These are phyloP conservation scores for Phytopythium delawarense DNA, from an alignment of 352 stramenopile species.

Conservation along the genomic window DNA sequence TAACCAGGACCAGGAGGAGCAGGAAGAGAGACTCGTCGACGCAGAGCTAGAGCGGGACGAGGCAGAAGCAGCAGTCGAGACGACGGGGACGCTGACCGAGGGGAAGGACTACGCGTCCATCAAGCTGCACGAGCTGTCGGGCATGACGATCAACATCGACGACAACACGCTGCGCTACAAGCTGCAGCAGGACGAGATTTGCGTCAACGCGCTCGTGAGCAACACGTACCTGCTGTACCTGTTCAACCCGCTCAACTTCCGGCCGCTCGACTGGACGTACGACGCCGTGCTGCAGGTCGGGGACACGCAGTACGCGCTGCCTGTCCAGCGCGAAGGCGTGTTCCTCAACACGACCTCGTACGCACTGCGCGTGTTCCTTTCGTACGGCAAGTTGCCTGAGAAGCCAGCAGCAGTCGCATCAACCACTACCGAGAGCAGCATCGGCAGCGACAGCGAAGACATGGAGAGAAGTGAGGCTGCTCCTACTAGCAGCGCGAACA, in stretches of 20 bases:
- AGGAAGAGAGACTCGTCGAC: neutral
- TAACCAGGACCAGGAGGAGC: slow-evolving; percentile 2
- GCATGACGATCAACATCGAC: slow-evolving; percentile 83
- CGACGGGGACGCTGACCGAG: neutral
- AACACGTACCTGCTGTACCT: slow-evolving; percentile 88
- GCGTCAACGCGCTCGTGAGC: slow-evolving; percentile 77
- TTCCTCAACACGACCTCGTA: slow-evolving; percentile 73
- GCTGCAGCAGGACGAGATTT: slow-evolving; percentile 50
- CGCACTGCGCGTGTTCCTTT: slow-evolving; percentile 77
- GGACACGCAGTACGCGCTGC: slow-evolving; percentile 37
- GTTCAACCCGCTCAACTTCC: slow-evolving; percentile 82
- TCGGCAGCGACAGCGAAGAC: slow-evolving; percentile 7
- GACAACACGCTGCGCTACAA: slow-evolving; percentile 81
- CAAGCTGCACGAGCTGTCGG: slow-evolving; percentile 79
- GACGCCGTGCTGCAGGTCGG: slow-evolving; percentile 61
- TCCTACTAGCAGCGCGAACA: neutral
- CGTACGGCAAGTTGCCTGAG: slow-evolving; percentile 70
- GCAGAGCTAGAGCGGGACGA: neutral
- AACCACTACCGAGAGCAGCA: slow-evolving; percentile 10
- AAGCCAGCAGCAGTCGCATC: slow-evolving; percentile 4
- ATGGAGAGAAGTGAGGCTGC: neutral
- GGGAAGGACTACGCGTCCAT: slow-evolving; percentile 30
- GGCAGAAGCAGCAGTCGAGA: slow-evolving; percentile 8
- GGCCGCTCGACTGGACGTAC: slow-evolving; percentile 81
- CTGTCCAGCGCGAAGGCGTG: slow-evolving; percentile 68